Percentiles rank a stretch among this genome's conserved stretches.
Evolutionary conservation across 768 basidiomycete species (phyloP).

Genomic region (Russula dissimulans): DNA sequence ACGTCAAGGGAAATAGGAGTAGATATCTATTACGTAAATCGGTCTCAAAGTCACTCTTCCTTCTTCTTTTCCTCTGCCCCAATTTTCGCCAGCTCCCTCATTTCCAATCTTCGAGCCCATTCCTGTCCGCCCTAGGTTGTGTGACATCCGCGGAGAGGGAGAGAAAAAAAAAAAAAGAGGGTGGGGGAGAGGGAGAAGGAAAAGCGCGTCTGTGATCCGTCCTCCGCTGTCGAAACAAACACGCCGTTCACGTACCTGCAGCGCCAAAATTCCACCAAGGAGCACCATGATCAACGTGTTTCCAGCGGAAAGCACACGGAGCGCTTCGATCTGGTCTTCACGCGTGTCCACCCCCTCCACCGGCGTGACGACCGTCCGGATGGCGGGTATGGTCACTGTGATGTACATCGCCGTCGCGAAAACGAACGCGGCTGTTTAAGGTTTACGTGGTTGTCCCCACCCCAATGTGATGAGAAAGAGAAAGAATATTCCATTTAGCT

Average conservation of each 20-base stretch:
- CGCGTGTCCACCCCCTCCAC: slow-evolving; percentile 43
- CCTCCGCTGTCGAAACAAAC: background rate
- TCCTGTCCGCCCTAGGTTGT: slow-evolving; percentile 66
- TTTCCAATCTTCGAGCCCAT: slow-evolving; percentile 29
- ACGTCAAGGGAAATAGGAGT: slow-evolving; percentile 8
- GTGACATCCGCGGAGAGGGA: too few species aligned
- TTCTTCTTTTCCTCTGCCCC: slow-evolving; percentile 18
- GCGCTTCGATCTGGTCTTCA: slow-evolving; percentile 63
- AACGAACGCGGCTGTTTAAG: slow-evolving; percentile 52
- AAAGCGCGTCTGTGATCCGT: background rate
- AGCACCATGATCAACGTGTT: slow-evolving; percentile 75
- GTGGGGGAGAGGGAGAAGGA: too few species aligned
- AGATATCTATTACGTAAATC: slow-evolving; percentile 8
- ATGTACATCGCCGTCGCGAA: slow-evolving; percentile 75
- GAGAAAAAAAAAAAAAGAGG: background rate
- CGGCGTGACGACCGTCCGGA: slow-evolving; percentile 68
- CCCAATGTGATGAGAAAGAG: background rate
- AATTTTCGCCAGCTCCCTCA: slow-evolving; percentile 15
- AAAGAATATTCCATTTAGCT: background rate
- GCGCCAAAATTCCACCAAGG: slow-evolving; percentile 51
- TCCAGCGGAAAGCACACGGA: slow-evolving; percentile 75
- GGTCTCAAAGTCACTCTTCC: background rate
- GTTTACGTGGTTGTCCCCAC: background rate
- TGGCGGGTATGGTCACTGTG: slow-evolving; percentile 67
- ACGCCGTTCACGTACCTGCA: slow-evolving; percentile 50